Percentiles rank a stretch among this genome's conserved stretches.
Evolutionary conservation across 306 rosid genomes (phyloP).

Genomic region (Argentina anserina): DNA sequence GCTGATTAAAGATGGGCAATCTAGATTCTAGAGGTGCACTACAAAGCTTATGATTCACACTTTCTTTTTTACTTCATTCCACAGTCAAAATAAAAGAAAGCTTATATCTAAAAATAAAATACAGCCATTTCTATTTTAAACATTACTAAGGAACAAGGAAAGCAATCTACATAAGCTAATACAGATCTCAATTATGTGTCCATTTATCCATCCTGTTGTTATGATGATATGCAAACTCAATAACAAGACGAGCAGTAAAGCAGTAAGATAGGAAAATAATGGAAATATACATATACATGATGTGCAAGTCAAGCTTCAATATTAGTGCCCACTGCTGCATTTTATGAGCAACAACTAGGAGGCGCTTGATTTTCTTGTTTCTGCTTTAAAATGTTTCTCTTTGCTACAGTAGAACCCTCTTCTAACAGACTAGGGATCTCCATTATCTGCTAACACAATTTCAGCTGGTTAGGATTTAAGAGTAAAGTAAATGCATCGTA

Average conservation of each 20-base stretch:
- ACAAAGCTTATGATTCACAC: neutral
- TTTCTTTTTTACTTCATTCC: neutral
- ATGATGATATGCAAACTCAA: conserved; percentile 27
- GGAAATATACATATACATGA: conserved; percentile 48
- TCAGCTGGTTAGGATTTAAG: conserved; percentile 23
- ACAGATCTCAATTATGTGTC: conserved; percentile 23
- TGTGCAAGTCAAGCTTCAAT: conserved; percentile 25
- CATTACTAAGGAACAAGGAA: conserved; percentile 19
- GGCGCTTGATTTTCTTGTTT: conserved; percentile 49
- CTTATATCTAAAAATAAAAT: neutral
- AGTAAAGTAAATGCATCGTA: neutral
- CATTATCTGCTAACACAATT: conserved; percentile 57
- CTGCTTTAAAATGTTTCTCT: conserved; percentile 63
- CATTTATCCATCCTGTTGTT: conserved; percentile 21
- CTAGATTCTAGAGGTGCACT: too few species aligned
- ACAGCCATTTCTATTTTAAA: conserved; percentile 12
- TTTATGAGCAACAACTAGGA: conserved; percentile 62
- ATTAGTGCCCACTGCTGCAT: conserved; percentile 4
- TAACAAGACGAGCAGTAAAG: conserved; percentile 21
- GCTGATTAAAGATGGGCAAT: neutral
- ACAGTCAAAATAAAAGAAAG: neutral
- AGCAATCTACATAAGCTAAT: conserved; percentile 40
- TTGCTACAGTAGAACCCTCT: conserved; percentile 67
- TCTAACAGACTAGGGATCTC: conserved; percentile 87
- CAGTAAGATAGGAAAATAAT: neutral